Percentiles rank a stretch among this genome's conserved stretches.
phyloP scores from a whole-genome alignment of 768 basidiomycete species.

The Termitomyces titanicus region DNA sequence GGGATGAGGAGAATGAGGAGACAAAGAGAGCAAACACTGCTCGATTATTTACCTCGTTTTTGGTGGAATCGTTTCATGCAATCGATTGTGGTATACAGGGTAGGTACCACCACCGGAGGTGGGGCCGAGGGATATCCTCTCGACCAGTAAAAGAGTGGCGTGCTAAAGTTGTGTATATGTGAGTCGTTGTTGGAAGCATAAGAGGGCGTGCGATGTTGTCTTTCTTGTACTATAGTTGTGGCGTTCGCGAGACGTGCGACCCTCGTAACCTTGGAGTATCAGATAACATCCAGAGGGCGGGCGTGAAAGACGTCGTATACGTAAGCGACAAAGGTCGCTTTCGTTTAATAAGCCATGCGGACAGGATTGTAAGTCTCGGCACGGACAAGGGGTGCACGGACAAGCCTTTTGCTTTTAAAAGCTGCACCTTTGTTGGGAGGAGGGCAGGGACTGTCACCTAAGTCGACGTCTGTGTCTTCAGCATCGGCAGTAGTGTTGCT shows the following conservation, averaged over 20 bases:
- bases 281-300: constrained; percentile 5
- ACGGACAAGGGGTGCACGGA: constrained; percentile 45
- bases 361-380: constrained; percentile 70
- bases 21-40: background rate
- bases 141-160: constrained; percentile 16
- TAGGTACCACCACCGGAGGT: background rate
- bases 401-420: constrained; percentile 57
- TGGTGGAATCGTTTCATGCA: background rate
- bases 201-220: constrained; percentile 12
- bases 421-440: constrained; percentile 59
- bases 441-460: constrained; percentile 88
- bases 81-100: background rate
- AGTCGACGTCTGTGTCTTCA: constrained; percentile 74
- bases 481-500: constrained; percentile 55
- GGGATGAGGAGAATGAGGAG: constrained; percentile 7
- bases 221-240: constrained; percentile 3
- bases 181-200: constrained; percentile 13
- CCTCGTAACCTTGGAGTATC: background rate
- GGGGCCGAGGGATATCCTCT: constrained; percentile 5
- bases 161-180: constrained; percentile 19
- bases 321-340: constrained; percentile 9
- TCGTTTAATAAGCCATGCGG: constrained; percentile 45
- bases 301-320: constrained; percentile 8
- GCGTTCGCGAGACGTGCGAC: constrained; percentile 9
- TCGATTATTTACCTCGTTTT: constrained; percentile 8